A percentile compares a stretch with the other conserved stretches of the same genome.
These are phyloP conservation scores for Pyropia haitanensis DNA, from an alignment of 23 red algal species.

Conservation along the genomic window DNA sequence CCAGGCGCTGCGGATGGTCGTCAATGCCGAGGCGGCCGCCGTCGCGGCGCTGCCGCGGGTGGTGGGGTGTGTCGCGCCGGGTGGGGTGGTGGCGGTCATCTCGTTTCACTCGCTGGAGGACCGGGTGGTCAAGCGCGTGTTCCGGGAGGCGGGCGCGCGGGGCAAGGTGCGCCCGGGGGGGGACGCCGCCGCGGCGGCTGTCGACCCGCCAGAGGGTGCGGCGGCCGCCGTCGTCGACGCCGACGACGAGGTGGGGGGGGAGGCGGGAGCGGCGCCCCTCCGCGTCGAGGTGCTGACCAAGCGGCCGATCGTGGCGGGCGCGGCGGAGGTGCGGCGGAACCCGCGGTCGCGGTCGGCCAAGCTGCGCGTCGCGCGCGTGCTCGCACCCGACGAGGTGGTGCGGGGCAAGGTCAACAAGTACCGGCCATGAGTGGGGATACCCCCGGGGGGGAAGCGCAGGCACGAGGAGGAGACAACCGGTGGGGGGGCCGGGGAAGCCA, in stretches of 20 bases:
- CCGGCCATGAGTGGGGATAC: neutral
- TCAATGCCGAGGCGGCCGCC: conserved; percentile 79
- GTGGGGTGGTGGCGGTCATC: conserved; percentile 39
- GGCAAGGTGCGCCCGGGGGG: too few species aligned
- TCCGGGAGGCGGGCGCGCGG: conserved; percentile 10
- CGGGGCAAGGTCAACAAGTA: conserved; percentile 41
- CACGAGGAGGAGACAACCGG: too few species aligned
- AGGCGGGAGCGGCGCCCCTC: too few species aligned
- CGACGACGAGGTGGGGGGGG: conserved; percentile 9
- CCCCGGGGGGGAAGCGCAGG: too few species aligned
- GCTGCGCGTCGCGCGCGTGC: conserved; percentile 48
- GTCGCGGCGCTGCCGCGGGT: conserved; percentile 30
- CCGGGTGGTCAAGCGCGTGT: conserved; percentile 79
- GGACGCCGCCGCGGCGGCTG: too few species aligned
- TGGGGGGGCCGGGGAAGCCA: too few species aligned
- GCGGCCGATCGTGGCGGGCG: conserved; percentile 71
- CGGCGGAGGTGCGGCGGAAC: conserved; percentile 46
- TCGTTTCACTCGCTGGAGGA: conserved; percentile 90
- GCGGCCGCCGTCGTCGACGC: too few species aligned
- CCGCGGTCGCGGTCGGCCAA: conserved; percentile 72
- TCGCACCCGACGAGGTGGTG: conserved; percentile 8
- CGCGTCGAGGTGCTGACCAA: conserved; percentile 65
- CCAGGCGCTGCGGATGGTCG: conserved; percentile 86
- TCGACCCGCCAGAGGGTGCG: too few species aligned
- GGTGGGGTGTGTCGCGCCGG: neutral